A percentile compares a stretch with the other conserved stretches of the same genome.
These are phyloP conservation scores for Evernia prunastri DNA, from an alignment of 495 filamentous ascomycete genomes.

Conservation along the genomic window DNA sequence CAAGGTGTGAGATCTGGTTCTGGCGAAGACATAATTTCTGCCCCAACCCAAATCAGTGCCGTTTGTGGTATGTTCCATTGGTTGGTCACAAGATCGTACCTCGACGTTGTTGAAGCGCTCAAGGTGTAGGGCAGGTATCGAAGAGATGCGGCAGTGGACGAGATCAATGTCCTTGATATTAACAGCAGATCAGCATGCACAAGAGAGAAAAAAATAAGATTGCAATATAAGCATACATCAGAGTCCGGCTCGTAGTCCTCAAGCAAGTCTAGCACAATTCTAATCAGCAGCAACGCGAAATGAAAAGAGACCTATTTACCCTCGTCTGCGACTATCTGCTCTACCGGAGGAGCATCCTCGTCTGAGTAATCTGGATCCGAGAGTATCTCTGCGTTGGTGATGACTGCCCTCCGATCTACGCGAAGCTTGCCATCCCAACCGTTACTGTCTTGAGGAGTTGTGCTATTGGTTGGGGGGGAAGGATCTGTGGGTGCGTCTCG, in stretches of 20 bases:
- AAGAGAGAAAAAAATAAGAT: slow-evolving; percentile 1
- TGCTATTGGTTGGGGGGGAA: slow-evolving; percentile 14
- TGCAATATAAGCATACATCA: slow-evolving; percentile 39
- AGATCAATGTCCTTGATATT: slow-evolving; percentile 74
- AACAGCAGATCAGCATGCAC: slow-evolving; percentile 16
- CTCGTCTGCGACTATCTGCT: slow-evolving; percentile 76
- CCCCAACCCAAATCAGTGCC: neutral
- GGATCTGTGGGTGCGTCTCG: neutral
- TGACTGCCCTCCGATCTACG: slow-evolving; percentile 56
- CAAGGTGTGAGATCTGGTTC: slow-evolving; percentile 77
- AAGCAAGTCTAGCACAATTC: slow-evolving; percentile 49
- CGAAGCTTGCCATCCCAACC: slow-evolving; percentile 94
- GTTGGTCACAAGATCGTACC: slow-evolving; percentile 34
- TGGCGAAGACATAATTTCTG: slow-evolving; percentile 87
- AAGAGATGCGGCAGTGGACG: slow-evolving; percentile 75
- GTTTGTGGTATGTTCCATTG: neutral
- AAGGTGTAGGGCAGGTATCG: slow-evolving; percentile 68
- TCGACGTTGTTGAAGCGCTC: slow-evolving; percentile 73
- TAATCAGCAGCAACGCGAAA: slow-evolving; percentile 1
- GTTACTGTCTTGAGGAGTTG: slow-evolving; percentile 54
- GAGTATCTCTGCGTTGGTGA: slow-evolving; percentile 68
- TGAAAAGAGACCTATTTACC: slow-evolving; percentile 41
- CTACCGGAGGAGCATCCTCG: slow-evolving; percentile 67
- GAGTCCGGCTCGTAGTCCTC: slow-evolving; percentile 55
- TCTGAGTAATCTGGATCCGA: slow-evolving; percentile 82